Evolutionary conservation across 2,329 filamentous ascomycete species (phyloP).

Genomic region (Aspergillus aculeatinus): DNA sequence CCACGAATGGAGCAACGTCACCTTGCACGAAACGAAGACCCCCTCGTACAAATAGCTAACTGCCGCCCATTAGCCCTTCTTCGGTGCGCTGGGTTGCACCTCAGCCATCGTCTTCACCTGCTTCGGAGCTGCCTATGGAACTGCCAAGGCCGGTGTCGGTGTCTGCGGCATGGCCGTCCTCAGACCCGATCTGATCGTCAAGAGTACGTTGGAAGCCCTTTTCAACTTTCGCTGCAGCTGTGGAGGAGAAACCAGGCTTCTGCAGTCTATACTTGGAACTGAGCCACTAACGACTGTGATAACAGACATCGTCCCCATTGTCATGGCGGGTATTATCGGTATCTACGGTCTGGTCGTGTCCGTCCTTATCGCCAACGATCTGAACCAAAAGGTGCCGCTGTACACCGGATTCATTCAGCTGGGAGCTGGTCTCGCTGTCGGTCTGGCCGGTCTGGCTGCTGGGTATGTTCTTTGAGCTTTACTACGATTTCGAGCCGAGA

Average conservation of each 20-base stretch:
- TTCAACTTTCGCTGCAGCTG: neutral
- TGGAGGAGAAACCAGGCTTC: neutral
- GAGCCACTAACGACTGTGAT: neutral
- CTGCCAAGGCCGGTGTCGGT: slow-evolving; percentile 98
- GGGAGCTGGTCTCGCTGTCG: slow-evolving; percentile 77
- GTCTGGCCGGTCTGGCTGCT: slow-evolving; percentile 78
- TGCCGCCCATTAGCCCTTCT: slow-evolving; percentile 68
- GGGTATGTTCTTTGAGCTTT: slow-evolving; percentile 44
- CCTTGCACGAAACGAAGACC: neutral
- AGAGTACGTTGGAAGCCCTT: slow-evolving; percentile 68
- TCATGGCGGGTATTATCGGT: slow-evolving; percentile 99
- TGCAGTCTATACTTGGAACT: slow-evolving; percentile 17
- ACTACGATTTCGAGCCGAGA: neutral
- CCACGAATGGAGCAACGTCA: slow-evolving; percentile 2
- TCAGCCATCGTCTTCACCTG: slow-evolving; percentile 95
- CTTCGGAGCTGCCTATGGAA: slow-evolving; percentile 95
- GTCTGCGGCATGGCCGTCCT: slow-evolving; percentile 98
- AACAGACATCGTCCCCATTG: slow-evolving; percentile 95
- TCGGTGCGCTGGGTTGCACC: slow-evolving; percentile 95
- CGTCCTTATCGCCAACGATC: slow-evolving; percentile 78
- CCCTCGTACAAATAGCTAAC: slow-evolving; percentile 3
- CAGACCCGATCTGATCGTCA: slow-evolving; percentile 95
- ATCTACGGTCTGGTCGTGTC: slow-evolving; percentile 93
- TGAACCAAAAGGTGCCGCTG: slow-evolving; percentile 69
- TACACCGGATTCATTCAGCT: slow-evolving; percentile 85